Evolutionary conservation across 805 yeast species (phyloP).

Genomic region (Sungouiella blattae): DNA sequence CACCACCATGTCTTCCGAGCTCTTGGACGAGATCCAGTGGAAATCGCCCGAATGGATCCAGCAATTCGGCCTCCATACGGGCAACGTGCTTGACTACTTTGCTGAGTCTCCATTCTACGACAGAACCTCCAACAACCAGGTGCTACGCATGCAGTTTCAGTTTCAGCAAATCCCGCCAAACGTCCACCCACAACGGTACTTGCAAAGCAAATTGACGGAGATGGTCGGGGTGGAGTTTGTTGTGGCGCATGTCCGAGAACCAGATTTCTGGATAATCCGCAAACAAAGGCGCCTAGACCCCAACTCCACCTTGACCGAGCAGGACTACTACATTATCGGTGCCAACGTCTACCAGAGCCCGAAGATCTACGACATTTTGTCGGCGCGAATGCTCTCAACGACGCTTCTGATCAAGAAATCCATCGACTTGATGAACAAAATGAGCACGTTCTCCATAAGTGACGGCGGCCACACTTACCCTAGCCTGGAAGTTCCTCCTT

Average conservation of each 20-base stretch:
- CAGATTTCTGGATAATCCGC: constrained; percentile 88
- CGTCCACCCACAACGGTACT: constrained; percentile 32
- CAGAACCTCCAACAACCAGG: constrained; percentile 90
- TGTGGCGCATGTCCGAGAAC: constrained; percentile 71
- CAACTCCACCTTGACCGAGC: constrained; percentile 48
- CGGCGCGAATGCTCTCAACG: constrained; percentile 52
- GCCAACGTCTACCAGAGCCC: constrained; percentile 94
- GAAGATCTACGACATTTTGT: constrained; percentile 62
- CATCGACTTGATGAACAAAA: constrained; percentile 28
- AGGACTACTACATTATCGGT: constrained; percentile 85
- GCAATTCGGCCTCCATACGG: constrained; percentile 78
- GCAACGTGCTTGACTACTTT: constrained; percentile 89
- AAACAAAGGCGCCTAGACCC: constrained; percentile 68
- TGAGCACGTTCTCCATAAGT: constrained; percentile 29
- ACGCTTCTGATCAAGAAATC: constrained; percentile 34
- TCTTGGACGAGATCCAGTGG: constrained; percentile 92
- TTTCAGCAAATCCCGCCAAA: constrained; percentile 50
- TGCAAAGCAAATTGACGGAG: constrained; percentile 59
- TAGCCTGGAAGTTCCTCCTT: constrained; percentile 5
- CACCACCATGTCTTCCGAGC: constrained; percentile 19
- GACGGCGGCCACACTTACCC: constrained; percentile 35
- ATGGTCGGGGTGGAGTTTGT: constrained; percentile 87
- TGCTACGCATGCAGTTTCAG: constrained; percentile 91
- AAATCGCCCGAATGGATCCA: constrained; percentile 97
- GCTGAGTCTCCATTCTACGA: constrained; percentile 94